Base-by-base conservation (phyloP, 73 alveolate species). In the Symbiodinium pilosum region DNA sequence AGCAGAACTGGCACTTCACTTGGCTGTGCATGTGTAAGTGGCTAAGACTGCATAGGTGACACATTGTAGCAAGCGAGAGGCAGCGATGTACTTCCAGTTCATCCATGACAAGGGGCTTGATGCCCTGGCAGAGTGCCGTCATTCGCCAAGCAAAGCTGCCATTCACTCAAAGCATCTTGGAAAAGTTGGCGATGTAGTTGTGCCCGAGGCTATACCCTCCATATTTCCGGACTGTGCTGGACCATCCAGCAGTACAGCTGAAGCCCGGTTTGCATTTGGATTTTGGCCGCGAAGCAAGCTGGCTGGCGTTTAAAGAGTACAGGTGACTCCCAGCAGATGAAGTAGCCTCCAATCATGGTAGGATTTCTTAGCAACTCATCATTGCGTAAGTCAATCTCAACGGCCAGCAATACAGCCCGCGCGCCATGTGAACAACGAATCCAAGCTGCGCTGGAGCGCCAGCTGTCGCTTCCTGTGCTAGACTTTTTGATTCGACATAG, bases 71-170 rank as follows among this genome's bases (percentile, higher is more conserved):
- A 26, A 26, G 21, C 30, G 56, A 34, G 86, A 88, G 95, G 95
- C 86, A 88, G 95, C 86, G 86, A 59, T 59, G 73, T 16, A 77
- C 93, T 86, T 36, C 73, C 95, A 39, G 93, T 51, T 47, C 59
- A 47, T 6, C 6, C 6, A 47, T 47, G 71, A 83, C 71, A 34
- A 75, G 95, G 94, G 95, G 95, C 95, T 88, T 83, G 95, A 88
- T 88, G 95, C 95, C 95, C 95, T 75, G 95, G 95, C 95, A 88
- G 73, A 88, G 86, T 88, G 95, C 95, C 95, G 95, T 56, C 36
- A 26, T 36, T 42, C 18, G 34, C 95, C 43, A 36, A 87, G 84
- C 8, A 9, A 43, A 20, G 77, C 32, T 47, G 59, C 21, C 59
- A 47, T 47, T 47, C n/a, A 47, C 59, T 47, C 6, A 6, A 47